phyloP scores from a whole-genome alignment of 164 flowering plant species.

The Malania oleifera region DNA sequence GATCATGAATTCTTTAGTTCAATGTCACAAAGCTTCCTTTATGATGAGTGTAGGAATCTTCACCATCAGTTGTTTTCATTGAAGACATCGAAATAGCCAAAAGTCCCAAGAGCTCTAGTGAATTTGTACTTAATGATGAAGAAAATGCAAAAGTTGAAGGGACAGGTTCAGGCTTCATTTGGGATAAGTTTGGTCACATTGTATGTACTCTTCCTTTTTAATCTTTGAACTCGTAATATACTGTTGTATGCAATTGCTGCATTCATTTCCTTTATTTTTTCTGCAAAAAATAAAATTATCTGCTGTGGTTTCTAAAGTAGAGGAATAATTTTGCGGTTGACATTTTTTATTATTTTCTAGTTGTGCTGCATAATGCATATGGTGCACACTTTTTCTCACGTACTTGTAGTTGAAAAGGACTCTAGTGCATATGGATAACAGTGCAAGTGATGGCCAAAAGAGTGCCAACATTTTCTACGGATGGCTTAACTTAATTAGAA shows the following conservation, averaged over 20 bases:
- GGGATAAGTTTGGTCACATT: conserved; percentile 93
- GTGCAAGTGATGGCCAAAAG: too few relatives aligned
- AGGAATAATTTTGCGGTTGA: too few relatives aligned
- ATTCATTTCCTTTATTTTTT: background rate
- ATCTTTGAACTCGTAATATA: background rate
- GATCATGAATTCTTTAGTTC: background rate
- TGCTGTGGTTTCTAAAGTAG: too few relatives aligned
- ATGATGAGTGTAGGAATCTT: conserved; percentile 47
- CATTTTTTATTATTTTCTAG: too few relatives aligned
- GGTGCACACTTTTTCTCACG: too few relatives aligned
- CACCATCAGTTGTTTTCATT: conserved; percentile 76
- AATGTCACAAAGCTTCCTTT: background rate
- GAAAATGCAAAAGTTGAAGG: conserved; percentile 76
- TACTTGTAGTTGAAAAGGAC: too few relatives aligned
- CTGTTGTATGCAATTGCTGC: background rate
- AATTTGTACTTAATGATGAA: conserved; percentile 28
- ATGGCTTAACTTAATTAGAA: too few relatives aligned
- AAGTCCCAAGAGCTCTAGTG: conserved; percentile 24
- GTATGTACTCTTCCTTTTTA: conserved; percentile 39
- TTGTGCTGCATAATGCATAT: too few relatives aligned
- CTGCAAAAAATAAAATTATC: too few relatives aligned
- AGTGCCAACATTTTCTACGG: too few relatives aligned
- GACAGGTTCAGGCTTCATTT: conserved; percentile 90
- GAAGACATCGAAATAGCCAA: conserved; percentile 54
- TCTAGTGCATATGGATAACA: too few relatives aligned